phyloP scores from a whole-genome alignment of 345 rosid genomes.

The Anacardium occidentale region DNA sequence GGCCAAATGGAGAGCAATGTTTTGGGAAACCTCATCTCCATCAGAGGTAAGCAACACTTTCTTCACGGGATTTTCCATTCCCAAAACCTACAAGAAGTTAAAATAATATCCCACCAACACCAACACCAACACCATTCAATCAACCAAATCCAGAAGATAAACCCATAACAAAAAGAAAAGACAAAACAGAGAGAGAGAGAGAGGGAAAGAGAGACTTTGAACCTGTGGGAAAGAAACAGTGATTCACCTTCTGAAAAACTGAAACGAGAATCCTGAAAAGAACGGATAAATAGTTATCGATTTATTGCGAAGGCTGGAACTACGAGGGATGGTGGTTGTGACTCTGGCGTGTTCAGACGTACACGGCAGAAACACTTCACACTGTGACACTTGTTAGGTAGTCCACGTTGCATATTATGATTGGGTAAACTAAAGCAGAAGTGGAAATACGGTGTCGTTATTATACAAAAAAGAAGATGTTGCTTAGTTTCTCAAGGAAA shows the following conservation, averaged over 20 bases:
- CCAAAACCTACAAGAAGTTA: constrained; percentile 1
- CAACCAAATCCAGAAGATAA: constrained; percentile 4
- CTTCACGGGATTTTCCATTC: constrained; percentile 54
- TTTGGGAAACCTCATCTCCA: constrained; percentile 71
- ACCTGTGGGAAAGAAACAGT: background rate
- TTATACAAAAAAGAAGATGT: too few relatives aligned
- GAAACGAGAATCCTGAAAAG: background rate
- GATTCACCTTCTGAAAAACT: background rate
- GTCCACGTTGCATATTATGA: too few relatives aligned
- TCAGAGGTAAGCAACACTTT: constrained; percentile 75
- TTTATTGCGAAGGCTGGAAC: background rate
- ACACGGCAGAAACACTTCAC: too few relatives aligned
- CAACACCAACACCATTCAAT: background rate
- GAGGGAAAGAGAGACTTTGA: background rate
- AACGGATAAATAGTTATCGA: background rate
- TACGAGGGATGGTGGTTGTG: too few relatives aligned
- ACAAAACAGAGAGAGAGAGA: background rate
- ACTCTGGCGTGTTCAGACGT: too few relatives aligned
- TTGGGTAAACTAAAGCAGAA: too few relatives aligned
- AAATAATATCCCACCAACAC: background rate
- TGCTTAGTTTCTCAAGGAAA: too few relatives aligned
- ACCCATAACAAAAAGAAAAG: background rate
- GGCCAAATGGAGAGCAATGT: constrained; percentile 71
- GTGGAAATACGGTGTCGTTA: too few relatives aligned
- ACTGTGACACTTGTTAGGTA: too few relatives aligned